Conservation (phyloP, 345 rosid species). For the Hibiscus tridactylites region DNA sequence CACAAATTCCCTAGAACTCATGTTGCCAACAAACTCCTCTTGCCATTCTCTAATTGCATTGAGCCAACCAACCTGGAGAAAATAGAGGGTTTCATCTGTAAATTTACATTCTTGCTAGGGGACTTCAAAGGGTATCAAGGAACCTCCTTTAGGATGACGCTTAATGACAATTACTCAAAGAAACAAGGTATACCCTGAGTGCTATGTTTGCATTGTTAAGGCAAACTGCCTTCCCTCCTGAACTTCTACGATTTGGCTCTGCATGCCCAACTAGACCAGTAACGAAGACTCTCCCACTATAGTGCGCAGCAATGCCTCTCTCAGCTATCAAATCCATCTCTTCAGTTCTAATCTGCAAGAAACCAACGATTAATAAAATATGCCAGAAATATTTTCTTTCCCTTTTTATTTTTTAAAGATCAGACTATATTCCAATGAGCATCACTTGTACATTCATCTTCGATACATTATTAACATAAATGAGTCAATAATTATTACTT, state of each 20-base stretch:
- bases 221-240: conserved; percentile 71
- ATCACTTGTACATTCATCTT: background rate
- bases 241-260: conserved; percentile 49
- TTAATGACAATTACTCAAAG: conserved; percentile 16
- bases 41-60: conserved; percentile 99
- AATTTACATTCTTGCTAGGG: conserved; percentile 22
- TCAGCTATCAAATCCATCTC: conserved; percentile 97
- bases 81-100: conserved; percentile 22
- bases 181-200: conserved; percentile 56
- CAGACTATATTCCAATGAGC: background rate
- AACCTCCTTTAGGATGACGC: conserved; percentile 8
- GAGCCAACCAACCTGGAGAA: conserved; percentile 82
- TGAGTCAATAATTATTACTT: background rate
- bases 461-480: background rate
- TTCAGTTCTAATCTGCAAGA: conserved; percentile 85
- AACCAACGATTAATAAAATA: background rate
- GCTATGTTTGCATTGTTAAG: conserved; percentile 92
- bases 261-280: conserved; percentile 73
- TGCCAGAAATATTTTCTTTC: background rate
- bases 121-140: background rate
- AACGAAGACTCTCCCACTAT: conserved; percentile 75
- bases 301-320: conserved; percentile 97
- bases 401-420: too few species aligned
- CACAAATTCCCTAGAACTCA: conserved; percentile 99
- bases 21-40: conserved; percentile 98